Evolutionary conservation across 148 eudicot species (phyloP), one percentile per base, ranked within the genome.

Genomic region (Pharnaceum exiguum): DNA sequence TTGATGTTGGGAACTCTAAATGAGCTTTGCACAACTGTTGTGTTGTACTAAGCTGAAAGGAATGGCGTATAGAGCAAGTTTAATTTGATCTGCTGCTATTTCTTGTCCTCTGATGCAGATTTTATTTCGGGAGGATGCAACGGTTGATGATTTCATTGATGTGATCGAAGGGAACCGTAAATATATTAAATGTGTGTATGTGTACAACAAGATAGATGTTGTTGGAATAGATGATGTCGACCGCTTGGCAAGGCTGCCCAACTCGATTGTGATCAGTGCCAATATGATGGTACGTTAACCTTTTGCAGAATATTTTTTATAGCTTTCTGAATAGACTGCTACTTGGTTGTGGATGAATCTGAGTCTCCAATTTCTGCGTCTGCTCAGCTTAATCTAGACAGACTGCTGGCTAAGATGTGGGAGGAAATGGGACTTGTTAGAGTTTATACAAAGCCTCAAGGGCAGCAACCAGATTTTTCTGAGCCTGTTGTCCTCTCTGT

Each of bases 121-220:
- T 35, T 76, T 94, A 52, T 94, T 94, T 72, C 99, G 99, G 57
- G 96, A 94, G 75, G 95, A 94, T 89, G 99, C 96, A 31, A 79
- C 99, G 16, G 99, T 94, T 61, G 99, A 94, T 80, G 99, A 94
- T 72, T 78, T 94, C 33, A 94, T 94, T 46, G 99, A 94, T 79
- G 93, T 94, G 60, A 94, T 94, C 66, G 99, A 94, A 82, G 99
- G 96, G 27, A 94, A 94, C 36, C 95, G 99, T 72, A 94, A 94
- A 70, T 94, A 94, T 79, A 94, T 94, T 73, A 84, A 86, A 65
- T 94, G 99, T 63, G 73, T 94, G 27, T 94, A 94, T 51, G 99
- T 94, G 64, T 94, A 94, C 86, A 94, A 94, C 89, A 94, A 94
- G 82, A 89, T 89, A 57, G 99, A 94, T 82, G 99, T 94, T 68